Conservation (phyloP, 2,329 filamentous ascomycete species). For the Phymatotrichopsis omnivora region DNA sequence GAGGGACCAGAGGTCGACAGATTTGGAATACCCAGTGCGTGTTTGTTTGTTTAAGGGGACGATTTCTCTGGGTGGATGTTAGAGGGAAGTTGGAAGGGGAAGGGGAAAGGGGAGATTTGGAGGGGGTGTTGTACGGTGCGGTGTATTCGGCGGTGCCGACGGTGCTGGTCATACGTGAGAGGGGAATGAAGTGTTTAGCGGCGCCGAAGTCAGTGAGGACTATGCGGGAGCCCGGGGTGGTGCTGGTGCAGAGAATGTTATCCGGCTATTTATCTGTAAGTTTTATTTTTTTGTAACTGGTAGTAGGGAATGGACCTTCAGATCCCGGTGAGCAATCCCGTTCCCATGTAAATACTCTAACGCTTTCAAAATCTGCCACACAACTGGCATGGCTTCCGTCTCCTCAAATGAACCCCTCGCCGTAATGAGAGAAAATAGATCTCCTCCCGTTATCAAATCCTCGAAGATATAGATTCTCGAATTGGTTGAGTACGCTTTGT, state of each 20-base stretch:
- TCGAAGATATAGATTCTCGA: slow-evolving; percentile 27
- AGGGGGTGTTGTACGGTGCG: slow-evolving; percentile 15
- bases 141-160: slow-evolving; percentile 26
- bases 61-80: slow-evolving; percentile 8
- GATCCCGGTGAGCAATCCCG: slow-evolving; percentile 26
- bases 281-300: background rate
- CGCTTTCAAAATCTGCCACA: slow-evolving; percentile 27
- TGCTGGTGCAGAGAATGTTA: slow-evolving; percentile 25
- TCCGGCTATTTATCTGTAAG: slow-evolving; percentile 22
- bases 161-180: slow-evolving; percentile 20
- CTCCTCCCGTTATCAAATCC: slow-evolving; percentile 27
- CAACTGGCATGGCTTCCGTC: slow-evolving; percentile 24
- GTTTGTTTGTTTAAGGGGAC: slow-evolving; percentile 1
- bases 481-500: slow-evolving; percentile 18
- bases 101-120: background rate
- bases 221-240: slow-evolving; percentile 16
- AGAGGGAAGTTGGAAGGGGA: background rate
- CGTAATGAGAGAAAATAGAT: slow-evolving; percentile 25
- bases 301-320: slow-evolving; percentile 20
- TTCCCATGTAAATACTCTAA: slow-evolving; percentile 23
- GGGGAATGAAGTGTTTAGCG: slow-evolving; percentile 15
- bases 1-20: slow-evolving; percentile 26
- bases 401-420: slow-evolving; percentile 13
- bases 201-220: slow-evolving; percentile 27
- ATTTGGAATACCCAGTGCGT: slow-evolving; percentile 15